These are phyloP conservation scores for Aspergillus sparsus DNA, from an alignment of 495 filamentous ascomycete genomes.

Conservation along the genomic window DNA sequence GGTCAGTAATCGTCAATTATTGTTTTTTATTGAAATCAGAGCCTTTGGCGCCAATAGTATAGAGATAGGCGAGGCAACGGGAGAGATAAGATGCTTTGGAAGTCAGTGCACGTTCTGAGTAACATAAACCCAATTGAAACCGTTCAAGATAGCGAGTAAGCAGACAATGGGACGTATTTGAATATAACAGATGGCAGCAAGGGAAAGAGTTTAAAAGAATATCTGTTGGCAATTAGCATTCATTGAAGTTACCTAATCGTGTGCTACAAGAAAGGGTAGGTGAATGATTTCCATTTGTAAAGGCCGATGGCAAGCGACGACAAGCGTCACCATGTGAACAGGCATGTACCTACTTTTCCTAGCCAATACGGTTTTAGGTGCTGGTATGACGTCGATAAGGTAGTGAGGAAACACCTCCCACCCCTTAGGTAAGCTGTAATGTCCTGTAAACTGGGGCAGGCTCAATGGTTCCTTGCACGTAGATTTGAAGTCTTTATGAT, in stretches of 20 bases:
- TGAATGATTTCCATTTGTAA: slow-evolving; percentile 27
- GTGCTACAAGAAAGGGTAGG: background rate
- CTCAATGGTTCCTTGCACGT: too few species aligned
- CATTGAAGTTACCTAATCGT: background rate
- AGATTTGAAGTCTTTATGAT: too few species aligned
- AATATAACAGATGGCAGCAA: too few species aligned
- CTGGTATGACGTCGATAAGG: slow-evolving; percentile 9
- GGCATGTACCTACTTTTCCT: slow-evolving; percentile 26
- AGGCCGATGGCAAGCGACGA: slow-evolving; percentile 31
- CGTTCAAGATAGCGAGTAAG: too few species aligned
- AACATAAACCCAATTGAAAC: too few species aligned
- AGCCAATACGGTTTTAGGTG: slow-evolving; percentile 6
- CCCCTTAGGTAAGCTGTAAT: background rate
- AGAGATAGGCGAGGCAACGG: too few species aligned
- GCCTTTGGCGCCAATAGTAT: too few species aligned
- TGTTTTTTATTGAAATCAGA: background rate
- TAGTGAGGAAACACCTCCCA: too few species aligned
- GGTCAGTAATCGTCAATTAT: background rate
- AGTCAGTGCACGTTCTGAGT: too few species aligned
- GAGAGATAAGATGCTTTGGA: too few species aligned
- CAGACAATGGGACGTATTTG: too few species aligned
- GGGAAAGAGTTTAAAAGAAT: background rate
- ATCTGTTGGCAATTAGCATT: background rate
- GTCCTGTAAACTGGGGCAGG: background rate
- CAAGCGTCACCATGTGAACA: slow-evolving; percentile 26